Evolutionary conservation across 2,329 filamentous ascomycete genomes (phyloP), one percentile per base, ranked within the genome.

Genomic region (Sporothrix humicola): DNA sequence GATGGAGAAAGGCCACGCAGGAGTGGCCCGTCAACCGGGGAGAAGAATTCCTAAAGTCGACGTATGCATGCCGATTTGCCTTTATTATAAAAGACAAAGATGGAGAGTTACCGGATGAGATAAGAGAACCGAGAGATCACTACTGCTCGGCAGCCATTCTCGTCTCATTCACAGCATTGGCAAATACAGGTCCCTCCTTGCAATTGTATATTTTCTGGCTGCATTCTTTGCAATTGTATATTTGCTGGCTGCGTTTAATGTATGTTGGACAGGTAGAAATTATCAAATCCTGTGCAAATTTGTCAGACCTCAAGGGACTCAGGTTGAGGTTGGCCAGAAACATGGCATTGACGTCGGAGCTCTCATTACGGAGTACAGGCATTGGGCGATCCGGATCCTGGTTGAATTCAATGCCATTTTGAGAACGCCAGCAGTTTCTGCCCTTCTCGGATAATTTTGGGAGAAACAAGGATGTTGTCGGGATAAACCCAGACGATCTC

Each of bases 311-410:
- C 7, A 5, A 37, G 31, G 31, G 31, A 7, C 31, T 7, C 31
- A 37, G 31, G 37, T 9, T 17, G 12, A 17, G 26, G 20, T 26
- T 26, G 42, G 42, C n/a, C 42, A 12, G 42, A 3, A 37, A 37
- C 61, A 66, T 66, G 42, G 61, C 61, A 66, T 66, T 15, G 61
- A 66, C 20, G 42, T 48, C 12, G 42, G n/a, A 44, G 5, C 61
- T 42, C 13, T 56, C n/a, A 56, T 48, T 48, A 20, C 61, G 23
- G 31, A 37, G 31, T 5, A 37, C 31, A 15, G 61, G 17, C n/a
- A 17, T 48, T 17, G n/a, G 42, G 1, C n/a, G 26, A 48, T 66
- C 12, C 42, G n/a, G 61, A 15, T 48, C 20, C 20, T 46, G 12
- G 42, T 48, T 26, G 42, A 23, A 46, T 46, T 65, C 5, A 65